phyloP scores from a whole-genome alignment of 805 yeast species.

The Starmera dryadoides region DNA sequence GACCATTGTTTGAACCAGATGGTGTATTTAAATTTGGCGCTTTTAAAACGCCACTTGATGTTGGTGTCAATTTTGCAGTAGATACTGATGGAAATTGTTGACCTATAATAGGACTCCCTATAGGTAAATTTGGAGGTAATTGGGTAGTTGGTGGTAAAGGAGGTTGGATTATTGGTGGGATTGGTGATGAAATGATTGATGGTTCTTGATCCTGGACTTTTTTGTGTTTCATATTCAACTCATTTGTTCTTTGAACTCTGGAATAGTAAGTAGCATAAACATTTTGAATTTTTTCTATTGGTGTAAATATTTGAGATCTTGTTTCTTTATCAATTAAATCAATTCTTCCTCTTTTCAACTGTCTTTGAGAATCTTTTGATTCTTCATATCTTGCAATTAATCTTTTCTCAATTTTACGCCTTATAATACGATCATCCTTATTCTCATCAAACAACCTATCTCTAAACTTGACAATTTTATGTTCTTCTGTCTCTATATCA shows the following conservation, averaged over 20 bases:
- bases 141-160: neutral
- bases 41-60: neutral
- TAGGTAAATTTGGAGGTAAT: neutral
- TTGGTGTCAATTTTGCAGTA: neutral
- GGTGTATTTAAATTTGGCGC: neutral
- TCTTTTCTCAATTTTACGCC: conserved; percentile 14
- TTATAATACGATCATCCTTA: conserved; percentile 3
- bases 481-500: conserved; percentile 1
- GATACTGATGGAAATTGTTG: neutral
- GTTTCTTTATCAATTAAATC: conserved; percentile 15
- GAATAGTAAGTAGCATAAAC: conserved; percentile 15
- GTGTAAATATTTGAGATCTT: conserved; percentile 10
- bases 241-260: neutral
- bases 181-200: neutral
- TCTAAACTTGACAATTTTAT: neutral
- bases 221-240: neutral
- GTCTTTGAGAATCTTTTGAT: conserved; percentile 15
- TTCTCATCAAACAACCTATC: neutral
- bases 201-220: neutral
- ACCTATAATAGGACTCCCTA: neutral
- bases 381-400: conserved; percentile 11
- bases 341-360: conserved; percentile 16
- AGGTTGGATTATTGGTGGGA: neutral
- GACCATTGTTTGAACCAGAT: neutral
- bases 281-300: conserved; percentile 6